phyloP scores from a whole-genome alignment of 2,329 filamentous ascomycete genomes.

The Zymoseptoria brevis region DNA sequence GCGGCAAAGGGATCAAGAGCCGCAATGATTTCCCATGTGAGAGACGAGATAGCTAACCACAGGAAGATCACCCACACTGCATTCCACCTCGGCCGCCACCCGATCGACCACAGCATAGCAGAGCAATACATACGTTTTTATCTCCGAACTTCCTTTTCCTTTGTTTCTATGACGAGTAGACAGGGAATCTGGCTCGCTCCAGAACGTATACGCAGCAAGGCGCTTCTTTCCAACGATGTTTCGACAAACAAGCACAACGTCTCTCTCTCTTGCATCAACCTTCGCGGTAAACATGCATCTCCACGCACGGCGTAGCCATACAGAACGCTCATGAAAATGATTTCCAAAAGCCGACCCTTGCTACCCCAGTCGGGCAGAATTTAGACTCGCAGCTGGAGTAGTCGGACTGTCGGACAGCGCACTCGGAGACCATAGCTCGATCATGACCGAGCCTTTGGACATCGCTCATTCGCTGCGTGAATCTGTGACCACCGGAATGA shows the following conservation, averaged over 20 bases:
- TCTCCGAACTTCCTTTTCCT: neutral
- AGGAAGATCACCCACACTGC: neutral
- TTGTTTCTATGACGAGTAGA: neutral
- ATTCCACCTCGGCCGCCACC: neutral
- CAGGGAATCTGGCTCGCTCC: neutral
- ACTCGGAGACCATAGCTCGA: neutral
- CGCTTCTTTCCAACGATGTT: neutral
- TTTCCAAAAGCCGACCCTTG: slow-evolving; percentile 5
- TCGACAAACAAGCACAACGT: neutral
- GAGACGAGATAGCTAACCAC: neutral
- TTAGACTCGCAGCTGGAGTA: slow-evolving; percentile 14
- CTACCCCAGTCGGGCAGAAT: slow-evolving; percentile 11
- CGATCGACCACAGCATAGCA: neutral
- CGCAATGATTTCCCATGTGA: neutral
- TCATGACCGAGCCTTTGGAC: neutral
- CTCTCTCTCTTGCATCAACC: neutral
- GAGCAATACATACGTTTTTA: neutral
- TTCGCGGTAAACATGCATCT: neutral
- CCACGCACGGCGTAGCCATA: slow-evolving; percentile 11
- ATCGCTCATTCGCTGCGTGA: slow-evolving; percentile 11
- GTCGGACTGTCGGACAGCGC: neutral
- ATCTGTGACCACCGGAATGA: slow-evolving; percentile 12
- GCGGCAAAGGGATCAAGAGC: neutral
- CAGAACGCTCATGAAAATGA: slow-evolving; percentile 9
- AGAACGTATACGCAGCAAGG: neutral